Evolutionary conservation across 2,329 filamentous ascomycete genomes (phyloP), one percentile per base, ranked within the genome.

Genomic region (Volutella citrinella): DNA sequence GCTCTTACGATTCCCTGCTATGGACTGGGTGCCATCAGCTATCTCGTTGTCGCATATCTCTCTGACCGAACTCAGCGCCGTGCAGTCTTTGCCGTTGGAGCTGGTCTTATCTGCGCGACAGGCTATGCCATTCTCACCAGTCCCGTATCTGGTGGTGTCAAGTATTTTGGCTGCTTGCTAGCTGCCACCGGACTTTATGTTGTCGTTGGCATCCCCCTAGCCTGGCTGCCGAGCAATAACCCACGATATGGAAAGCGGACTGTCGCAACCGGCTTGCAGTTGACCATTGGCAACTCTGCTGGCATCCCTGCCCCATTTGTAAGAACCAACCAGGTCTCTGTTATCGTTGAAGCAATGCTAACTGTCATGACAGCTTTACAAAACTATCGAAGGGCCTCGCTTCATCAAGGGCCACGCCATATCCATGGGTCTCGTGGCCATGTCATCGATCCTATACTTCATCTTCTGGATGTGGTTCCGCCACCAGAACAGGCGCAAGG

Each of bases 1-100:
- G 76, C 78, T n/a, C 65, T 84, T 13, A 84, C 80, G 0, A 82
- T 84, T 23, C 80, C 81, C 2, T 82, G 78, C 54, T 84, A 84
- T 41, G 69, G 69, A 0, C 51, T 81, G 4, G 80, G 80, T 1
- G 79, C 78, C 0, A 66, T 82, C 13, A 74, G 67, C 0, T 84
- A 81, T 38, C 62, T 83, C 4, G 38, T 65, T 0, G 64, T 76
- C 0, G 79, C 79, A 4, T 72, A 69, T 50, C 58, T 79, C 24
- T 80, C 75, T 4, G 80, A 84, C 49, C 64, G 68, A 27, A 68
- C 67, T 27, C 76, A 82, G 47, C 63, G 61, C 13, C 70, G 80
- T 27, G 80, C 68, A 1, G 42, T 79, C 0, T 80, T 76, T 27
- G 64, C 66, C 3, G 67, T 78, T 6, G 43, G 69, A 1, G 73